Base-by-base conservation (phyloP, 306 rosid species). In the Lathyrus sativus region DNA sequence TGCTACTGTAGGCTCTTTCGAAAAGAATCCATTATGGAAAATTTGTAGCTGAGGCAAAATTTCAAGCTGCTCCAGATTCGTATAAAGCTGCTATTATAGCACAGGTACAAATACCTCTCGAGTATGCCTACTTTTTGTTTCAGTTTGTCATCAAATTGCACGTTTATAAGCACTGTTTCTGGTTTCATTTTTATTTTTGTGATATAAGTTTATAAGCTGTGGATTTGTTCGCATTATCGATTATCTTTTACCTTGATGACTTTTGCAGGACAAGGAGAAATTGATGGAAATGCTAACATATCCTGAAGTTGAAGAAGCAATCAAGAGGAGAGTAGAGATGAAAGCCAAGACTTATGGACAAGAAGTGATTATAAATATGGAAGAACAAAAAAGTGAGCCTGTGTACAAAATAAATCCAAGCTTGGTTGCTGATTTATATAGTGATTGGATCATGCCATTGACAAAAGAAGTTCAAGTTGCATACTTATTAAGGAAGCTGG, bases 391-490 rank as follows among this genome's bases (percentile, higher is more conserved):
- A 54, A 62, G 82, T 3, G 81, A 74, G 66, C 86, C 86, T 0
- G 90, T 83, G 69, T 95, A 81, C 80, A 95, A 95, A 82, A 90
- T 95, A 26, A 77, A 79, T 60, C 96, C 99, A 35, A 74, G 72
- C 45, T 73, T 90, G 82, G 88, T 95, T 75, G 96, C 96, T 73
- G 89, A 85, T 83, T 84, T 95, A 0, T 90, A 95, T 60, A 82
- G 92, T 58, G 89, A 85, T 10, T 90, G 96, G 97, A 95, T 95
- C 85, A 95, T 95, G 99, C 99, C 99, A 59, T 65, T 95, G 75
- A 95, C 99, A 44, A 95, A 95, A 77, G 84, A 95, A 81, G 97
- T 90, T 72, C 97, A 90, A 84, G 88, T 90, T 78, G 88, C 87
- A 4, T 95, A 90, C 74, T 82, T 95, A 37, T 67, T 95, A 43